Evolutionary conservation across 768 basidiomycete genomes (phyloP).

Genomic region (Rhizopogon roseolus): DNA sequence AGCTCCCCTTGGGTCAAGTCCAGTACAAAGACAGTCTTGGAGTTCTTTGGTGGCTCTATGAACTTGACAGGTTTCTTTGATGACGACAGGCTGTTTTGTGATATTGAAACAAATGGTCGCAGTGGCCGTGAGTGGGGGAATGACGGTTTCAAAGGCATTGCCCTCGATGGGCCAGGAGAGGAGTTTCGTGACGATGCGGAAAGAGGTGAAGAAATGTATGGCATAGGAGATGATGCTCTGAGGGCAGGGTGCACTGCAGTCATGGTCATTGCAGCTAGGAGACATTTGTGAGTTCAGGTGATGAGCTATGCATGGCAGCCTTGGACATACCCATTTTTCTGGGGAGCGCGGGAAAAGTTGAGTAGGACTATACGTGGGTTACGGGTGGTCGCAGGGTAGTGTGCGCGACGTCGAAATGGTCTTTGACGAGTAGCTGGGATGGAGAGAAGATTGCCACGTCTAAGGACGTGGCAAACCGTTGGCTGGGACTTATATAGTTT

Average conservation of each 20-base stretch:
- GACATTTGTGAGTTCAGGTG: conserved; percentile 3
- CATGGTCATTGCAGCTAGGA: conserved; percentile 39
- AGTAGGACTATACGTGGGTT: no score
- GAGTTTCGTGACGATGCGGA: conserved; percentile 36
- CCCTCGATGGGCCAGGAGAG: conserved; percentile 26
- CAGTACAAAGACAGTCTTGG: conserved; percentile 65
- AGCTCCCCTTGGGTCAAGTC: conserved; percentile 83
- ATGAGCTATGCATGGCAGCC: not conserved
- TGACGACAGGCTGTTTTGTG: conserved; percentile 18
- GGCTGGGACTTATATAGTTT: conserved; percentile 19
- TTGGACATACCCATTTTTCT: conserved; percentile 34
- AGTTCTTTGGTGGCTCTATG: conserved; percentile 74
- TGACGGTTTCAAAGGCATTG: conserved; percentile 37
- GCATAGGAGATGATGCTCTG: conserved; percentile 26
- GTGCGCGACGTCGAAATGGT: conserved; percentile 8
- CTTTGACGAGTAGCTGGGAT: not conserved
- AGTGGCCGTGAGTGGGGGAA: conserved; percentile 74
- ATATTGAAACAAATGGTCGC: conserved; percentile 70
- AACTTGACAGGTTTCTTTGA: conserved; percentile 59
- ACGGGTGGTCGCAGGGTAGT: not conserved
- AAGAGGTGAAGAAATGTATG: conserved; percentile 60
- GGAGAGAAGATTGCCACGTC: conserved; percentile 24
- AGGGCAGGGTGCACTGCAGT: conserved; percentile 27
- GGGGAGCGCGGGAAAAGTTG: conserved; percentile 1
- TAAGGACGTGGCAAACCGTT: conserved; percentile 23